phyloP scores from a whole-genome alignment of 768 basidiomycete genomes.

The Ramaria sp. region DNA sequence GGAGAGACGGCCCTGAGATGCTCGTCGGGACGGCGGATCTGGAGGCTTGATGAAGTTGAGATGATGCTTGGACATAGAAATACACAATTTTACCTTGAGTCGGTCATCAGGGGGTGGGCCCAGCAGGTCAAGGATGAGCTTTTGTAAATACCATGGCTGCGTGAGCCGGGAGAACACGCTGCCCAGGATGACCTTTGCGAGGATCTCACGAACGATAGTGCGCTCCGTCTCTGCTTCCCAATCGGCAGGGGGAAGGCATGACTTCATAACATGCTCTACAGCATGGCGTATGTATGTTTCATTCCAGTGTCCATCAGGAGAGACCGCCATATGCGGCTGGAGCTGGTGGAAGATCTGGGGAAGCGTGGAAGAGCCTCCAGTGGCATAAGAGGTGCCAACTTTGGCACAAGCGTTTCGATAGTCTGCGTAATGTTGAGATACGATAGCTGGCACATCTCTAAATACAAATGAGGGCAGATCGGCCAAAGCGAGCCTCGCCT shows the following conservation, averaged over 20 bases:
- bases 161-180: slow-evolving; percentile 45
- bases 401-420: slow-evolving; percentile 61
- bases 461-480: slow-evolving; percentile 56
- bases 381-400: slow-evolving; percentile 57
- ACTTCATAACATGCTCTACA: slow-evolving; percentile 64
- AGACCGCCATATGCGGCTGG: slow-evolving; percentile 78
- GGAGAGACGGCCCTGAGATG: slow-evolving; percentile 19
- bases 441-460: slow-evolving; percentile 48
- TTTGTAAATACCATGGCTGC: slow-evolving; percentile 89
- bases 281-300: slow-evolving; percentile 71
- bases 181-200: slow-evolving; percentile 66
- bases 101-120: slow-evolving; percentile 26
- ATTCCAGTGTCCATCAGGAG: slow-evolving; percentile 53
- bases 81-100: background rate
- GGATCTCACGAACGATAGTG: slow-evolving; percentile 73
- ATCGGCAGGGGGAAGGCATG: slow-evolving; percentile 68
- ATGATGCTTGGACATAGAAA: slow-evolving; percentile 7
- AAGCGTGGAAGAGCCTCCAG: slow-evolving; percentile 50
- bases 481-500: slow-evolving; percentile 40
- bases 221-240: slow-evolving; percentile 71
- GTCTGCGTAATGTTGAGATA: slow-evolving; percentile 71
- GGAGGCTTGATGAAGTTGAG: slow-evolving; percentile 16
- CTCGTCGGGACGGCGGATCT: slow-evolving; percentile 18
- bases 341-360: slow-evolving; percentile 66
- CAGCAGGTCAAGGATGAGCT: slow-evolving; percentile 52